Base-by-base conservation (phyloP, 2,329 filamentous ascomycete genomes). In the Metarhizium album region DNA sequence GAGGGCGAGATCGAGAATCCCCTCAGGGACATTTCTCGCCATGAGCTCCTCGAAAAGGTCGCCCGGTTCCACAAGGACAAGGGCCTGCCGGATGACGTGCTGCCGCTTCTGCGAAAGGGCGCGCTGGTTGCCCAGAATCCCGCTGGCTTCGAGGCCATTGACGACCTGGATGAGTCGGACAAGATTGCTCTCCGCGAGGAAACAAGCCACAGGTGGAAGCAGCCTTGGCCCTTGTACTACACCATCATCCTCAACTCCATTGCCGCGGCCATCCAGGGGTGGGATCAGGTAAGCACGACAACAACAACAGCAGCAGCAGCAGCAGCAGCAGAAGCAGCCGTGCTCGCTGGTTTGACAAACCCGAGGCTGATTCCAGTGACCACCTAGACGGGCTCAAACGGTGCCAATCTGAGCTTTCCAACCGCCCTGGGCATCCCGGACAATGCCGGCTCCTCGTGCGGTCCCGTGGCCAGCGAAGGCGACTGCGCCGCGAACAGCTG, bases 171-270 rank as follows among this genome's bases (percentile, higher is more conserved):
- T 2, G 62, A 62, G 0, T 57, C 60, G 1, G 68, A 70, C 38
- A 70, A 79, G 43, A 59, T 64, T 2, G 50, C 45, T 74, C 75
- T 55, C 22, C 49, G 55, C 8, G 62, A 70, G 62, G 57, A 80
- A 72, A 56, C 78, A 69, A 54, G 81, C 71, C 77, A 83, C 64
- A 79, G 78, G 52, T 83, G 79, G 73, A 70, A 71, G 54, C 74
- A 75, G 2, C 73, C 78, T 3, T 71, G 64, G 63, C 58, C 66
- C 42, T 62, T 78, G 1, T 78, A 75, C 58, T 75, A 71, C 53
- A 74, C 72, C 42, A 71, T 74, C 58, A 64, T 70, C 22, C 70
- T 78, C 57, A 76, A 74, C 58, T 74, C 75, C 2, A 66, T 79
- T 24, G 75, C 74, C 2, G 76, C 77, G 2, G 75, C 75, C 6